Evolutionary conservation across 805 yeast genomes (phyloP).

Genomic region (Suhomyces sp.): DNA sequence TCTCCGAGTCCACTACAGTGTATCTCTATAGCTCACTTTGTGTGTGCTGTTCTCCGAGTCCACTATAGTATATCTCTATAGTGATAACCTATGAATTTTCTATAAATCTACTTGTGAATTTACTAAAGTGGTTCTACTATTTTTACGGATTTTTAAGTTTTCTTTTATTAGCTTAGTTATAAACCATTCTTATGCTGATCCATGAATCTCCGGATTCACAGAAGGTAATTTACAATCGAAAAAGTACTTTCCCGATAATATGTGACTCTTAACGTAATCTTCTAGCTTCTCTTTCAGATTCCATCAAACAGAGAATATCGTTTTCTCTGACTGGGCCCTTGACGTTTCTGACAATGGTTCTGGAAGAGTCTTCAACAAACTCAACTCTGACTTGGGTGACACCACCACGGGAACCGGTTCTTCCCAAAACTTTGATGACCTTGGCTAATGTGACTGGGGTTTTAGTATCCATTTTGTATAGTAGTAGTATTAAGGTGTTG

Average conservation of each 20-base stretch:
- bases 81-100: no score
- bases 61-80: no score
- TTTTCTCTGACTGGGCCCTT: slow-evolving; percentile 97
- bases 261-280: slow-evolving; percentile 65
- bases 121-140: no score
- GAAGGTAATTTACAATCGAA: neutral
- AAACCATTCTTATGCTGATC: neutral
- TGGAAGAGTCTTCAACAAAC: slow-evolving; percentile 91
- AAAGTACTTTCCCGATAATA: neutral
- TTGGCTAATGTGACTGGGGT: slow-evolving; percentile 99
- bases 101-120: no score
- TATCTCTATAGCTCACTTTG: no score
- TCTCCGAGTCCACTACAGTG: no score
- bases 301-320: slow-evolving; percentile 98
- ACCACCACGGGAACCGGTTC: slow-evolving; percentile 99
- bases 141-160: neutral
- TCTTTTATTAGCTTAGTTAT: neutral
- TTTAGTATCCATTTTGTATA: slow-evolving; percentile 47
- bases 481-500: neutral
- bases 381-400: slow-evolving; percentile 98
- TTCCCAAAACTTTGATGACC: slow-evolving; percentile 98
- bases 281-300: slow-evolving; percentile 99
- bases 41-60: no score
- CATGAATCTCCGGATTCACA: neutral
- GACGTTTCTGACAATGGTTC: slow-evolving; percentile 96